Percentiles rank a stretch among this genome's conserved stretches.
Conservation (phyloP, 192 early-diverging fungal genomes). For the Spizellomyces punctatus region DNA sequence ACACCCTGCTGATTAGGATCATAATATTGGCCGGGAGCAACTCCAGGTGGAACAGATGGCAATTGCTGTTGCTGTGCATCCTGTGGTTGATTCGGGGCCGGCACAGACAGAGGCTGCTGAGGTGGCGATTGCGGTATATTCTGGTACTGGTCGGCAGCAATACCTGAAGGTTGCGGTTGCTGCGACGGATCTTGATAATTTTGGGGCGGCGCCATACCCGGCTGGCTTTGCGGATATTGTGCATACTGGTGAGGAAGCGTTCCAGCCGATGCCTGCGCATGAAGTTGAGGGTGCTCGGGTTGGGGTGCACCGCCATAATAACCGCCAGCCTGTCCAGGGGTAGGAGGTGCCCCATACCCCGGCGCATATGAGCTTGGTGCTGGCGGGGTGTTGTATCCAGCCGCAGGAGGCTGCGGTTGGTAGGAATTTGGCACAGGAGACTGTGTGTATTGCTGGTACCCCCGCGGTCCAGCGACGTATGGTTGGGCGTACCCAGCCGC, state of each 20-base stretch:
- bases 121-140: background rate
- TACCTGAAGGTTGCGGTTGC: background rate
- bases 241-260: background rate
- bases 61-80: background rate
- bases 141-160: background rate
- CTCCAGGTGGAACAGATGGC: too few species aligned
- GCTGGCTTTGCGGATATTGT: background rate
- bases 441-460: background rate
- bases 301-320: too few species aligned
- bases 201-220: background rate
- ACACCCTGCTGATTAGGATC: background rate
- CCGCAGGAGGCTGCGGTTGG: background rate
- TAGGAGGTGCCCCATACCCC: too few species aligned
- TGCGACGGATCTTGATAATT: background rate
- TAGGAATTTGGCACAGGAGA: background rate
- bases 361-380: too few species aligned
- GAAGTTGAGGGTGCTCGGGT: background rate
- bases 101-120: background rate
- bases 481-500: slow-evolving; percentile 26
- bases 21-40: background rate
- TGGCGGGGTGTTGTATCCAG: background rate
- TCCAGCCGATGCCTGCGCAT: background rate
- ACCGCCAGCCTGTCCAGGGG: too few species aligned
- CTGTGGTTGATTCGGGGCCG: background rate
- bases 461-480: background rate